Conservation (phyloP, 805 yeast genomes). For the Cephaloascus albidus region DNA sequence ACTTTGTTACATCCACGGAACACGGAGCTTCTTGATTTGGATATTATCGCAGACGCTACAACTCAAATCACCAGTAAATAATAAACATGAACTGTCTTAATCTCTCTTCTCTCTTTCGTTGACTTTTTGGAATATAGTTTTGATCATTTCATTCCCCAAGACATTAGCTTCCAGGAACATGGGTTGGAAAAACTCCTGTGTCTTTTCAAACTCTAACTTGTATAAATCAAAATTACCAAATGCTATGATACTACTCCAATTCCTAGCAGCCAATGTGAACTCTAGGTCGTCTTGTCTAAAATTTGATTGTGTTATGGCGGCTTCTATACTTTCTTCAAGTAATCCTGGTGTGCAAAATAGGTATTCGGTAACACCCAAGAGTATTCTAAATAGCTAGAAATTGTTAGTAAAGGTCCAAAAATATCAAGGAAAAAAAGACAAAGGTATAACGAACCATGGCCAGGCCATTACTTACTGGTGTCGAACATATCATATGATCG, state of each 20-base stretch:
- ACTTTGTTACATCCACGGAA: no score
- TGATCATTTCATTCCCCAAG: constrained; percentile 91
- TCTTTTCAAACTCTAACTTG: constrained; percentile 60
- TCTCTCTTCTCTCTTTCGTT: constrained; percentile 13
- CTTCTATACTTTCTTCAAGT: constrained; percentile 71
- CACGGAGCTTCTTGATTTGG: no score
- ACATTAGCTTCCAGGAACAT: constrained; percentile 84
- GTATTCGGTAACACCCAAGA: constrained; percentile 90
- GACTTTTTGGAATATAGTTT: constrained; percentile 49
- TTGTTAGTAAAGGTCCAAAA: neutral
- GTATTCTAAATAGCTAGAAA: constrained; percentile 58
- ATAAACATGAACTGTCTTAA: no score
- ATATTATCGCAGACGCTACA: no score
- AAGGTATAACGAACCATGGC: no score
- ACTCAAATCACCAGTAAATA: no score
- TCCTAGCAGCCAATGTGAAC: constrained; percentile 83
- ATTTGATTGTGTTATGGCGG: constrained; percentile 53
- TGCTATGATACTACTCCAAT: constrained; percentile 77
- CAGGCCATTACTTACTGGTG: constrained; percentile 56
- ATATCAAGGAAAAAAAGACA: neutral
- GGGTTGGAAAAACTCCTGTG: constrained; percentile 77
- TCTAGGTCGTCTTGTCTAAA: constrained; percentile 88
- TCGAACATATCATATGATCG: constrained; percentile 94
- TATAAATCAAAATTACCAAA: constrained; percentile 71
- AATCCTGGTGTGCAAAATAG: constrained; percentile 77